Conservation (phyloP, 768 basidiomycete genomes). For the Multifurca ochricompacta region DNA sequence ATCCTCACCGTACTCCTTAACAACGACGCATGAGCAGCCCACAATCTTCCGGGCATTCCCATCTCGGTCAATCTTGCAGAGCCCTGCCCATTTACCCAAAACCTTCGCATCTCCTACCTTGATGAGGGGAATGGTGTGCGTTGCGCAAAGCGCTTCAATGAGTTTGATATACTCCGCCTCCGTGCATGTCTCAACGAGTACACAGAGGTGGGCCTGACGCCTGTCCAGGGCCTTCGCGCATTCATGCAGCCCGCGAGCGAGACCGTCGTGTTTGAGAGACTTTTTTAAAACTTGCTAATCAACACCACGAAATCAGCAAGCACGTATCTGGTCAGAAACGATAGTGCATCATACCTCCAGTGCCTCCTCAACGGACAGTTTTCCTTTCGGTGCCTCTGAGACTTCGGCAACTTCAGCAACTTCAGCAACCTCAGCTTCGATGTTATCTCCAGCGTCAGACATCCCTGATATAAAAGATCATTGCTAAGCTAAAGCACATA, state of each 20-base stretch:
- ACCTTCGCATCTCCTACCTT: slow-evolving; percentile 98
- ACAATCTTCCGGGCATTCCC: slow-evolving; percentile 97
- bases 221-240: slow-evolving; percentile 98
- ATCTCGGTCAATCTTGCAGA: slow-evolving; percentile 99
- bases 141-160: slow-evolving; percentile 97
- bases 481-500: background rate
- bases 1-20: slow-evolving; percentile 96
- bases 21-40: slow-evolving; percentile 89
- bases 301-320: background rate
- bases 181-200: slow-evolving; percentile 97
- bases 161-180: slow-evolving; percentile 99
- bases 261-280: slow-evolving; percentile 95
- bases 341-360: slow-evolving; percentile 55
- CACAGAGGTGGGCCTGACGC: slow-evolving; percentile 96
- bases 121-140: slow-evolving; percentile 99
- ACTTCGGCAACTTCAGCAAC: slow-evolving; percentile 65
- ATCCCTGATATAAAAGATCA: slow-evolving; percentile 40
- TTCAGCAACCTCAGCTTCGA: slow-evolving; percentile 57
- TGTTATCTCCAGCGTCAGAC: slow-evolving; percentile 99
- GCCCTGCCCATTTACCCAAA: slow-evolving; percentile 95
- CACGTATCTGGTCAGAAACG: background rate
- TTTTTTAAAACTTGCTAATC: slow-evolving; percentile 96
- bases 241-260: slow-evolving; percentile 96
- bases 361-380: slow-evolving; percentile 92
- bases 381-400: slow-evolving; percentile 87